Evolutionary conservation across 2,329 filamentous ascomycete species (phyloP).

Genomic region (Monilinia aucupariae): DNA sequence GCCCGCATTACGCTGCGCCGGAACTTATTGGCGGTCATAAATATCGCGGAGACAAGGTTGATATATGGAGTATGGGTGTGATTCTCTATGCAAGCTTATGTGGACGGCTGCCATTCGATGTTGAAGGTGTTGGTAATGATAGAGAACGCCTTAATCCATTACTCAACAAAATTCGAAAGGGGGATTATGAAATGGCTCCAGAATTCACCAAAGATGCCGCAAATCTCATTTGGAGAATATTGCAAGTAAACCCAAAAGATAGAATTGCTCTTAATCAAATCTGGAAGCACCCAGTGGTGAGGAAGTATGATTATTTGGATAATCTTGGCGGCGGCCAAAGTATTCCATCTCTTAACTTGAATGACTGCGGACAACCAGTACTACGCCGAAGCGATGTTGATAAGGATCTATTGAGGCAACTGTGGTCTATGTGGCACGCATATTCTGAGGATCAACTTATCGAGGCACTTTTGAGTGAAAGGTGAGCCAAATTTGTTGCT

Average conservation of each 20-base stretch:
- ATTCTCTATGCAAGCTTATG: slow-evolving; percentile 85
- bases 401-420: slow-evolving; percentile 72
- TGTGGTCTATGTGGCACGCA: slow-evolving; percentile 88
- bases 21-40: slow-evolving; percentile 73
- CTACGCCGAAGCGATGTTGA: slow-evolving; percentile 66
- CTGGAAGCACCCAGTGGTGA: slow-evolving; percentile 81
- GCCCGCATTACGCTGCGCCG: slow-evolving; percentile 92
- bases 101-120: slow-evolving; percentile 76
- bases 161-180: slow-evolving; percentile 55
- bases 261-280: slow-evolving; percentile 77
- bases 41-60: slow-evolving; percentile 80
- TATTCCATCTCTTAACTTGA: slow-evolving; percentile 49
- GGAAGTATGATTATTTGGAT: slow-evolving; percentile 74
- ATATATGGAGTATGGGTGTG: slow-evolving; percentile 92
- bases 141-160: slow-evolving; percentile 48
- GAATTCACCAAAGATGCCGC: slow-evolving; percentile 63
- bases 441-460: slow-evolving; percentile 68
- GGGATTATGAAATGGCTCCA: slow-evolving; percentile 55
- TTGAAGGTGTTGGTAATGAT: slow-evolving; percentile 27
- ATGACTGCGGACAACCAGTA: slow-evolving; percentile 57
- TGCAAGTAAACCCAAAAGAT: slow-evolving; percentile 70
- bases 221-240: slow-evolving; percentile 73
- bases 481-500: slow-evolving; percentile 44
- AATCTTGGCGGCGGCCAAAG: slow-evolving; percentile 41
- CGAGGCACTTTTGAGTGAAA: slow-evolving; percentile 58